These are phyloP conservation scores for Saxophila tyrrhenica DNA, from an alignment of 495 filamentous ascomycete species.

Conservation along the genomic window DNA sequence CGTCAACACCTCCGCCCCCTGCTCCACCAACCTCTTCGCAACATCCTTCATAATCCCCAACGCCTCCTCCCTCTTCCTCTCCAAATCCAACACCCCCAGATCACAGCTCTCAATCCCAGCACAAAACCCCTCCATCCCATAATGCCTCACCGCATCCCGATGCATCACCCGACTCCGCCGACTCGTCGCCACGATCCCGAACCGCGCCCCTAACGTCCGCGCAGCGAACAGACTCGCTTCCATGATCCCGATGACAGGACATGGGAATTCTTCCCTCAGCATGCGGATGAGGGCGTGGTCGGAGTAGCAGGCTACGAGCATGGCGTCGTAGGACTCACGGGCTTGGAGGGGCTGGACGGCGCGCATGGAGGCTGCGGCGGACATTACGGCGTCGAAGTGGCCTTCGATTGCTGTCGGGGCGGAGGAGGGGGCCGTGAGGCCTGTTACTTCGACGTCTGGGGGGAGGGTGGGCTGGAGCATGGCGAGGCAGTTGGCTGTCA, in stretches of 20 bases:
- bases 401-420: conserved; percentile 39
- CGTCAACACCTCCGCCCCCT: conserved; percentile 37
- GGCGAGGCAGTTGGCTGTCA: conserved; percentile 36
- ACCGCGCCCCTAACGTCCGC: conserved; percentile 18
- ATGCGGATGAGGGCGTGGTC: conserved; percentile 39
- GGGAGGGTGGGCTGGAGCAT: conserved; percentile 33
- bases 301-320: conserved; percentile 41
- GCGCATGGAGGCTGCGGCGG: conserved; percentile 31
- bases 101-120: conserved; percentile 32
- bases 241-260: conserved; percentile 41
- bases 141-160: conserved; percentile 32
- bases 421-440: conserved; percentile 36
- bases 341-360: conserved; percentile 30
- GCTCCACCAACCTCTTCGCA: too few relatives aligned
- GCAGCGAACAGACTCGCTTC: conserved; percentile 28
- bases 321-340: conserved; percentile 34
- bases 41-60: conserved; percentile 30
- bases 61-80: conserved; percentile 31
- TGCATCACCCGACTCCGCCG: conserved; percentile 32
- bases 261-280: conserved; percentile 36
- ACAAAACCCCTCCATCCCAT: conserved; percentile 32
- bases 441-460: conserved; percentile 32
- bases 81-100: conserved; percentile 35
- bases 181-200: conserved; percentile 33
- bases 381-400: conserved; percentile 34